Conservation (phyloP, 768 basidiomycete species). For the Myochromella boudieri region DNA sequence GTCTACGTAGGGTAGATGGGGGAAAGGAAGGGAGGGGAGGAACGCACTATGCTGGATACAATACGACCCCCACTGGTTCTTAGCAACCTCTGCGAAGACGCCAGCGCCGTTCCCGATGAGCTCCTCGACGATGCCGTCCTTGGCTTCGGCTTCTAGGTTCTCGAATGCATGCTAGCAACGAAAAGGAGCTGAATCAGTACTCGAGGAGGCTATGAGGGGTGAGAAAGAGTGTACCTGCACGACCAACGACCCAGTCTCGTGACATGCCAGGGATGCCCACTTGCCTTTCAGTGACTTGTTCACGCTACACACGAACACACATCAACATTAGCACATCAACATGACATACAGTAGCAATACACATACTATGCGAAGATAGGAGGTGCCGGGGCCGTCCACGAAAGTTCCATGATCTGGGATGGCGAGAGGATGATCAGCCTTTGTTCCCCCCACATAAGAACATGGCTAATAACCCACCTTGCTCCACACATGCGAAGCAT, state of each 20-base stretch:
- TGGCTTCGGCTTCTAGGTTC: slow-evolving; percentile 79
- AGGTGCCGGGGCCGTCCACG: slow-evolving; percentile 84
- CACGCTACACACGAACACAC: slow-evolving; percentile 46
- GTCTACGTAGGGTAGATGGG: no score
- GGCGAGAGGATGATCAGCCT: background rate
- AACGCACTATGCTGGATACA: slow-evolving; percentile 81
- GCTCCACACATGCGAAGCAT: slow-evolving; percentile 91
- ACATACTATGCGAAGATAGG: slow-evolving; percentile 86
- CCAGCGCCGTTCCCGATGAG: slow-evolving; percentile 69
- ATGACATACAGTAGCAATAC: background rate
- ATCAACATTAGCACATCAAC: slow-evolving; percentile 7
- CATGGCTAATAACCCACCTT: slow-evolving; percentile 57
- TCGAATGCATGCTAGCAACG: slow-evolving; percentile 72
- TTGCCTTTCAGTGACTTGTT: slow-evolving; percentile 87
- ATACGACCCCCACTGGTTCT: slow-evolving; percentile 89
- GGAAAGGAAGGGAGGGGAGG: background rate
- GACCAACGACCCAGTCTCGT: slow-evolving; percentile 87
- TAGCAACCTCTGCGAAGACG: slow-evolving; percentile 74
- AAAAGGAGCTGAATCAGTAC: slow-evolving; percentile 3
- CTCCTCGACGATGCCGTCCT: slow-evolving; percentile 83
- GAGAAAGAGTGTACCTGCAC: slow-evolving; percentile 58
- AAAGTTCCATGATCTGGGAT: slow-evolving; percentile 81
- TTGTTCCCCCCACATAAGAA: no score
- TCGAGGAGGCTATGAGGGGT: background rate
- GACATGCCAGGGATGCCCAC: slow-evolving; percentile 87